A percentile compares a stretch with the other conserved stretches of the same genome.
Evolutionary conservation across 176 grass and related monocot species (phyloP).

Genomic region (Areca catechu): DNA sequence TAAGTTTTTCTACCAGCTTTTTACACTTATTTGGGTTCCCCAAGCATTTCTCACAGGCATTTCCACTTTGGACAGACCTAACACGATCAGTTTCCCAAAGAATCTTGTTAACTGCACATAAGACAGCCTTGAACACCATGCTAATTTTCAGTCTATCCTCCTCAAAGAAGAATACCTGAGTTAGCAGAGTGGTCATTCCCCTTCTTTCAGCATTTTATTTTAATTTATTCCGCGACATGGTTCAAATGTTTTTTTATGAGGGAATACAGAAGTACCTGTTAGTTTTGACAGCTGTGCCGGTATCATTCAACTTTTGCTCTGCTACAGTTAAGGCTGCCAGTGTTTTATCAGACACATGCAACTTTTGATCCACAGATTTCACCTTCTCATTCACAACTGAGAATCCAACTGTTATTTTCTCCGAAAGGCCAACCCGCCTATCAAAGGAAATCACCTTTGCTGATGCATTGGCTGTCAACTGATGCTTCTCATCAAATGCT

Average conservation of each 20-base stretch:
- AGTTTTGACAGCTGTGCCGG: constrained; percentile 84
- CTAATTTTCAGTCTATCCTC: too few relatives aligned
- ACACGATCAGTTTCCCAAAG: too few relatives aligned
- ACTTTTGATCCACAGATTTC: constrained; percentile 75
- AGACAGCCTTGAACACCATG: too few relatives aligned
- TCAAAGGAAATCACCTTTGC: constrained; percentile 81
- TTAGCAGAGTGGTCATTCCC: too few relatives aligned
- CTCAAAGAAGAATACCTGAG: too few relatives aligned
- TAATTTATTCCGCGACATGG: background rate
- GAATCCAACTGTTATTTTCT: constrained; percentile 77
- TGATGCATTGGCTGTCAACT: constrained; percentile 56
- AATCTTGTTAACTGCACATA: too few relatives aligned
- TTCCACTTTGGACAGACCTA: too few relatives aligned
- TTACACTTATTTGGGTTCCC: too few relatives aligned
- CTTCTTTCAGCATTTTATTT: too few relatives aligned
- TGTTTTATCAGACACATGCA: constrained; percentile 94
- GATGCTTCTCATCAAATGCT: constrained; percentile 94
- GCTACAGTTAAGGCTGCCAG: constrained; percentile 70
- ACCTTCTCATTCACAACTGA: constrained; percentile 91
- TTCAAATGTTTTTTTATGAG: constrained; percentile 2
- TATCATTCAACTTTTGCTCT: constrained; percentile 87
- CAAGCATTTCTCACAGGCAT: too few relatives aligned
- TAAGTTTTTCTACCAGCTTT: too few relatives aligned
- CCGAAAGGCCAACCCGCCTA: constrained; percentile 67
- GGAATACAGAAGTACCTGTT: constrained; percentile 49